Conservation (phyloP, 192 early-diverging fungal genomes). For the Paraglomus occultum region DNA sequence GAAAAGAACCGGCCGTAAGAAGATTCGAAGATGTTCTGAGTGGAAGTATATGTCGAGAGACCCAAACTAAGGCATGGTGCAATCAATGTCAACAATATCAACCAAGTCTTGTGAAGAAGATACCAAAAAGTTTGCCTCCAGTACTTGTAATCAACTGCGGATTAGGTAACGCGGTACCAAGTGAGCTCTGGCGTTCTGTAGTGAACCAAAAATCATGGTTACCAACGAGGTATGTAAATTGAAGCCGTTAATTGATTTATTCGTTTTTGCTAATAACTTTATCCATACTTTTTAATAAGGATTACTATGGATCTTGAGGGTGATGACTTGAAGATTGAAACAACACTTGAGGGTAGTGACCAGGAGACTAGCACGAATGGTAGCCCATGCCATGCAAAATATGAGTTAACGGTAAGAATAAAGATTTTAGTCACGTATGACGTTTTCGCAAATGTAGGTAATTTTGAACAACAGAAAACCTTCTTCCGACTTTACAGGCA, state of each 20-base stretch:
- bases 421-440: background rate
- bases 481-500: constrained; percentile 33
- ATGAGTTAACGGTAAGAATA: constrained; percentile 59
- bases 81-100: constrained; percentile 79
- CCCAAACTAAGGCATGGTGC: constrained; percentile 85
- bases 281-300: constrained; percentile 29
- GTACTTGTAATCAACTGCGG: constrained; percentile 82
- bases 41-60: constrained; percentile 62
- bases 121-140: constrained; percentile 63
- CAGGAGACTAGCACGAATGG: constrained; percentile 27
- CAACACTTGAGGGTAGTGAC: constrained; percentile 33
- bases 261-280: background rate
- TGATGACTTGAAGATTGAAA: constrained; percentile 40
- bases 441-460: no score
- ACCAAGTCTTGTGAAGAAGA: constrained; percentile 69
- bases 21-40: constrained; percentile 53
- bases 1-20: constrained; percentile 30
- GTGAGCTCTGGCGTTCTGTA: constrained; percentile 48
- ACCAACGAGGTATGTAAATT: constrained; percentile 43
- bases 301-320: constrained; percentile 51
- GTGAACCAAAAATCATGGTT: constrained; percentile 45
- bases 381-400: constrained; percentile 44
- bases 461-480: background rate
- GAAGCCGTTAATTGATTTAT: constrained; percentile 19
- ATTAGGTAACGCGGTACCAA: constrained; percentile 50